Percentiles rank a stretch among this genome's conserved stretches.
phyloP scores from a whole-genome alignment of 768 basidiomycete genomes.

The Rhizopogon salebrosus region DNA sequence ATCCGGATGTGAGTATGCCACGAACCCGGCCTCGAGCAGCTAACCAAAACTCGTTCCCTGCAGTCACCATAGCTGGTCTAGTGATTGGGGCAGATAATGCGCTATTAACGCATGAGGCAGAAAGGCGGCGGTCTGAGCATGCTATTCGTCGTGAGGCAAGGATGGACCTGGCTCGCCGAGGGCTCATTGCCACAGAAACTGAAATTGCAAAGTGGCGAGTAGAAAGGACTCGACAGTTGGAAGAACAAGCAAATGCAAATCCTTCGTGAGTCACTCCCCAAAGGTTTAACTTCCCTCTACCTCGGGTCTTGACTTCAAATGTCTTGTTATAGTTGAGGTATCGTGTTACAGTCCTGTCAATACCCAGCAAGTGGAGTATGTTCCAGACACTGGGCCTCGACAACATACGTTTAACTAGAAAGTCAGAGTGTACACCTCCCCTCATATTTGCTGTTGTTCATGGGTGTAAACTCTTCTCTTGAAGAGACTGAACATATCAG shows the following conservation, averaged over 20 bases:
- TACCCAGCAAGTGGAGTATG: neutral
- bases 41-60: conserved; percentile 6
- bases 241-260: neutral
- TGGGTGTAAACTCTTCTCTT: conserved; percentile 93
- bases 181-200: conserved; percentile 76
- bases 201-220: conserved; percentile 80
- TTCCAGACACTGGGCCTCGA: neutral
- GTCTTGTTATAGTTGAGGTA: conserved; percentile 4
- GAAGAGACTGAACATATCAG: conserved; percentile 10
- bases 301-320: conserved; percentile 7
- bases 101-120: conserved; percentile 63
- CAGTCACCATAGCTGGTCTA: conserved; percentile 62
- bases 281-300: neutral
- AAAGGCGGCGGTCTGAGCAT: conserved; percentile 63
- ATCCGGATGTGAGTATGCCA: conserved; percentile 50
- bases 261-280: neutral
- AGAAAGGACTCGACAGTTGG: conserved; percentile 26
- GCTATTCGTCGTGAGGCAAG: conserved; percentile 67
- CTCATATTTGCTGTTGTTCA: conserved; percentile 91
- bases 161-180: conserved; percentile 67
- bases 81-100: conserved; percentile 75
- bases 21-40: neutral
- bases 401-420: conserved; percentile 87
- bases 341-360: neutral
- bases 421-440: conserved; percentile 92